Conservation (phyloP, 192 early-diverging fungal species). For the Backusella mclennaniae region DNA sequence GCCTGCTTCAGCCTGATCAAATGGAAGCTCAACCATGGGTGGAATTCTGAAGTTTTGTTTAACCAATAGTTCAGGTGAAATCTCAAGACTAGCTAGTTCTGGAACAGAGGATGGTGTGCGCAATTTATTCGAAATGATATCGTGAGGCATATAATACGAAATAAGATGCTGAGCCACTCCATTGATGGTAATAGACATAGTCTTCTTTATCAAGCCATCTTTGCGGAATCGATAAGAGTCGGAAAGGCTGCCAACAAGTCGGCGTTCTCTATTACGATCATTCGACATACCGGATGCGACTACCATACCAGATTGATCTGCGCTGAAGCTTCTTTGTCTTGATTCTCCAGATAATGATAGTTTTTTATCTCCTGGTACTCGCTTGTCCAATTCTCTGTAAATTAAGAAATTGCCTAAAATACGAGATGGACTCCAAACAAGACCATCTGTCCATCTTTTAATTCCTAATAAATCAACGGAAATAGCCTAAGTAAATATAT, state of each 20-base stretch:
- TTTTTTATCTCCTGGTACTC: conserved; percentile 16
- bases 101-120: conserved; percentile 55
- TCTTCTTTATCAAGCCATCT: conserved; percentile 74
- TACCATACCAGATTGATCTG: conserved; percentile 39
- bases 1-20: conserved; percentile 17
- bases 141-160: conserved; percentile 56
- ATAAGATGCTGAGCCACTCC: conserved; percentile 62
- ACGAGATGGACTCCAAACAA: conserved; percentile 80
- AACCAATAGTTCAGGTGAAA: conserved; percentile 54
- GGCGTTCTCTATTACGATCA: conserved; percentile 54
- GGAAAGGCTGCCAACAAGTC: conserved; percentile 53
- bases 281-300: not conserved
- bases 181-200: conserved; percentile 71
- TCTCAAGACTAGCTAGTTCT: conserved; percentile 53
- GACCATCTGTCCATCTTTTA: conserved; percentile 87
- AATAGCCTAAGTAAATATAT: not conserved
- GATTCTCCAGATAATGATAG: conserved; percentile 9
- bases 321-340: conserved; percentile 23
- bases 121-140: conserved; percentile 47
- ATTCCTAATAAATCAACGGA: conserved; percentile 43
- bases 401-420: conserved; percentile 80
- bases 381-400: conserved; percentile 73
- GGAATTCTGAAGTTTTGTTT: conserved; percentile 63
- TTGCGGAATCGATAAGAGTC: conserved; percentile 57
- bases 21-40: conserved; percentile 37